phyloP scores from a whole-genome alignment of 2,329 filamentous ascomycete genomes.

The Trichoderma semiorbis region DNA sequence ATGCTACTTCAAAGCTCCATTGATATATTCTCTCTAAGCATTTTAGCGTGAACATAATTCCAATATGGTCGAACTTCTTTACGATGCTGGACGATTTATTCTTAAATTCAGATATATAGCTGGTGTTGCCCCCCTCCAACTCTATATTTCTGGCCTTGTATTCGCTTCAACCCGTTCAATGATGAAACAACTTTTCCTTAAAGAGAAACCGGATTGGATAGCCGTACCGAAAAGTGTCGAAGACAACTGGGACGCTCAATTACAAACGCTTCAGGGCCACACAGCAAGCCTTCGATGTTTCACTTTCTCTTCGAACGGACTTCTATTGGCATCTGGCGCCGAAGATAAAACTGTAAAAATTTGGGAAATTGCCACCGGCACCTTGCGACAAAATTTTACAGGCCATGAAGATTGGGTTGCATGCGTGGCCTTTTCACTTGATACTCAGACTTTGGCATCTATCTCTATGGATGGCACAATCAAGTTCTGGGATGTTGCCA shows the following conservation, averaged over 20 bases:
- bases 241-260: neutral
- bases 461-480: neutral
- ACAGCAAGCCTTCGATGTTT: rapidly evolving
- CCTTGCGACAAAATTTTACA: neutral
- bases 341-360: neutral
- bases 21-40: neutral
- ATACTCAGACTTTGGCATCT: neutral
- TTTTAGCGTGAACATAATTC: neutral
- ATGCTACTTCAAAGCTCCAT: neutral
- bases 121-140: neutral
- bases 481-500: neutral
- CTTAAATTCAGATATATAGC: neutral
- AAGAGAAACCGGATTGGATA: neutral
- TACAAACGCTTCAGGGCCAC: neutral
- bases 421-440: neutral
- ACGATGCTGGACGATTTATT: neutral
- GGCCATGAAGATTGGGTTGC: neutral
- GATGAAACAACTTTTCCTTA: rapidly evolving
- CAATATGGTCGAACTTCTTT: neutral
- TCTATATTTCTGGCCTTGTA: neutral
- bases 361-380: neutral
- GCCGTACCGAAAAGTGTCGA: rapidly evolving
- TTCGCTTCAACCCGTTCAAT: neutral
- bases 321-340: neutral
- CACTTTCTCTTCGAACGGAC: neutral